Percentiles rank a stretch among this genome's conserved stretches.
Evolutionary conservation across 495 filamentous ascomycete species (phyloP).

Genomic region (Geoglossum glabrum): DNA sequence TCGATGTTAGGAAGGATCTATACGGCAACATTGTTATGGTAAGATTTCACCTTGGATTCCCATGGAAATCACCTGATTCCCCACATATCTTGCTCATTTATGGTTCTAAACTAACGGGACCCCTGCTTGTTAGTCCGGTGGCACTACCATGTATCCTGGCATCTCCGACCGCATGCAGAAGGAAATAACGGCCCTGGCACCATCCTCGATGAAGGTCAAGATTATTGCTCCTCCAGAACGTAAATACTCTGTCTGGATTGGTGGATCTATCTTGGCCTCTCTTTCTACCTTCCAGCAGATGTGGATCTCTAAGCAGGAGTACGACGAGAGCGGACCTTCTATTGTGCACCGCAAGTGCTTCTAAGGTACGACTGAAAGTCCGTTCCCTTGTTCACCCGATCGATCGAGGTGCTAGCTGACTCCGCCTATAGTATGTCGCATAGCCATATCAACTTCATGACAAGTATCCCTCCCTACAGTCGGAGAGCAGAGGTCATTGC

Average conservation of each 20-base stretch:
- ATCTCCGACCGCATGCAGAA: conserved; percentile 99
- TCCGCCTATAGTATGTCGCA: background rate
- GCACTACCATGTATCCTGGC: conserved; percentile 99
- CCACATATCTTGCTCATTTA: background rate
- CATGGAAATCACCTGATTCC: background rate
- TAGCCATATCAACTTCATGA: background rate
- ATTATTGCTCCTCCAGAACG: conserved; percentile 60
- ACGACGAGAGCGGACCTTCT: conserved; percentile 97
- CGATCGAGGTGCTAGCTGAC: background rate
- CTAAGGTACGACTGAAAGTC: conserved; percentile 38
- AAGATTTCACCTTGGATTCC: conserved; percentile 21
- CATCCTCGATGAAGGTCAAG: conserved; percentile 80
- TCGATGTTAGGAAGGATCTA: conserved; percentile 97
- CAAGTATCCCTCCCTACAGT: background rate
- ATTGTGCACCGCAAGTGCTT: conserved; percentile 99
- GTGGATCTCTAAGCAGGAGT: conserved; percentile 99
- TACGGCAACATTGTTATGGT: conserved; percentile 99
- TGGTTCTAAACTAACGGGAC: background rate
- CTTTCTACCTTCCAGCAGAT: conserved; percentile 99
- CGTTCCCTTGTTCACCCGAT: background rate
- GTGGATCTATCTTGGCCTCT: conserved; percentile 98
- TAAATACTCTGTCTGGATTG: conserved; percentile 96
- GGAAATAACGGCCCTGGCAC: conserved; percentile 98
- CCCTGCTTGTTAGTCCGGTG: conserved; percentile 62
- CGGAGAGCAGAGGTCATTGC: background rate